phyloP scores from a whole-genome alignment of 2,329 filamentous ascomycete genomes.

The Epichloe glyceriae region DNA sequence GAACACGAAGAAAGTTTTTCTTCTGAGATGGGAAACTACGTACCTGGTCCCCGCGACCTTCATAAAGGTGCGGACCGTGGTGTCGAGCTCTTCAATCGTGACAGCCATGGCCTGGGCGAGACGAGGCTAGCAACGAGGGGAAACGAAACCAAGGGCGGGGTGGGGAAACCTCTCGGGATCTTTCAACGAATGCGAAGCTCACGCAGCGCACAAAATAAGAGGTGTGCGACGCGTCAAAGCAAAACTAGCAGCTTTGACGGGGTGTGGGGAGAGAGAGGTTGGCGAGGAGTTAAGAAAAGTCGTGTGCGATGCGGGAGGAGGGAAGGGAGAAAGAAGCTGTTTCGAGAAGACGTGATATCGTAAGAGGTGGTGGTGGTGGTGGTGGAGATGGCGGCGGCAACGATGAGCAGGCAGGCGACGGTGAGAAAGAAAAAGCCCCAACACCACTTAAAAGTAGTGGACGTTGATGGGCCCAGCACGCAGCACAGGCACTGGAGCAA shows the following conservation, averaged over 20 bases:
- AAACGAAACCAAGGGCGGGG: conserved; percentile 17
- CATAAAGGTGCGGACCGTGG: conserved; percentile 89
- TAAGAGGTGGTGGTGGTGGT: neutral
- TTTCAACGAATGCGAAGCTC: conserved; percentile 9
- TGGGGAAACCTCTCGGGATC: conserved; percentile 11
- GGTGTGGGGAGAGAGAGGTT: neutral
- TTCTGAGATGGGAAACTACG: conserved; percentile 19
- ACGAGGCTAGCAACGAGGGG: conserved; percentile 16
- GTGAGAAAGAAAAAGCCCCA: neutral
- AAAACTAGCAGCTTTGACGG: conserved; percentile 1
- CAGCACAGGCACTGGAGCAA: neutral
- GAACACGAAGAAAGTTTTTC: neutral
- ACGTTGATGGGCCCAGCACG: neutral
- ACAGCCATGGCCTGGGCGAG: conserved; percentile 42
- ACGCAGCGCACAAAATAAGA: conserved; percentile 14
- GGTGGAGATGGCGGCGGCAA: neutral
- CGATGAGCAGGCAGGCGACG: neutral
- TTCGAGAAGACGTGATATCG: neutral
- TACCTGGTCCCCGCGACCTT: conserved; percentile 89
- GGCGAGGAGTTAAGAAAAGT: neutral
- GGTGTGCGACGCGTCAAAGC: conserved; percentile 13
- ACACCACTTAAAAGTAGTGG: neutral
- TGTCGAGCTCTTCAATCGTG: conserved; percentile 89
- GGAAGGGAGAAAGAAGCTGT: conserved; percentile 5
- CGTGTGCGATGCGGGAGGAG: conserved; percentile 5